These are phyloP conservation scores for Singerocomus rubriflavus DNA, from an alignment of 1,284 basidiomycete genomes.

Conservation along the genomic window DNA sequence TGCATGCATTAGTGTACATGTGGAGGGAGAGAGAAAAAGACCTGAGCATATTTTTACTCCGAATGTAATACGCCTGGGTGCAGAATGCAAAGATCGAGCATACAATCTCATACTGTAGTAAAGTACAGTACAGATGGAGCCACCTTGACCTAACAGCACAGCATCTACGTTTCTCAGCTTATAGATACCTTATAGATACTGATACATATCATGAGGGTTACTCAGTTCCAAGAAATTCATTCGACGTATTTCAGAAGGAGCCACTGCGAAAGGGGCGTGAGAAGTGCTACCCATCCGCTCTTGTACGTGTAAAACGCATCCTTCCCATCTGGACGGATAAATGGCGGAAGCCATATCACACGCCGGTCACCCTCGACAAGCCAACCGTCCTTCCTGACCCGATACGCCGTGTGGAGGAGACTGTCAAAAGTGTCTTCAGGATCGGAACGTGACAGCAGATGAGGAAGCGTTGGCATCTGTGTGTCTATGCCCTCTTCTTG, in stretches of 20 bases:
- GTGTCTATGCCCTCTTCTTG: neutral
- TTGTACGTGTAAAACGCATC: conserved; percentile 2
- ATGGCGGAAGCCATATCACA: conserved; percentile 8
- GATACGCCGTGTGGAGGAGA: conserved; percentile 8
- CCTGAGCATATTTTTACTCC: no score
- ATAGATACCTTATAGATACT: no score
- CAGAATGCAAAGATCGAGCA: no score
- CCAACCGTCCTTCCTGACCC: conserved; percentile 15
- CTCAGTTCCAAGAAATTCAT: neutral
- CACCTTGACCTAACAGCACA: no score
- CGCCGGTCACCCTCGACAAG: conserved; percentile 10
- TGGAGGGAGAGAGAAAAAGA: no score
- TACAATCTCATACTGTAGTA: no score
- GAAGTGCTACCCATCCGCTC: conserved; percentile 1
- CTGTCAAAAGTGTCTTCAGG: conserved; percentile 12
- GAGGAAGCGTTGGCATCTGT: neutral
- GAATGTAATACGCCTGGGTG: no score
- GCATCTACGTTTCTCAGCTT: no score
- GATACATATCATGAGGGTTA: neutral
- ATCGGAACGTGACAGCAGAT: conserved; percentile 11
- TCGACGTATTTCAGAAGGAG: neutral
- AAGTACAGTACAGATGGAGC: no score
- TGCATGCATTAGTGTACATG: no score
- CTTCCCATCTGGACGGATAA: conserved; percentile 8
- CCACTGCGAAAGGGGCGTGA: neutral